A percentile compares a stretch with the other conserved stretches of the same genome.
phyloP scores from a whole-genome alignment of 1,284 basidiomycete genomes.

The Apiotrichum domesticum region DNA sequence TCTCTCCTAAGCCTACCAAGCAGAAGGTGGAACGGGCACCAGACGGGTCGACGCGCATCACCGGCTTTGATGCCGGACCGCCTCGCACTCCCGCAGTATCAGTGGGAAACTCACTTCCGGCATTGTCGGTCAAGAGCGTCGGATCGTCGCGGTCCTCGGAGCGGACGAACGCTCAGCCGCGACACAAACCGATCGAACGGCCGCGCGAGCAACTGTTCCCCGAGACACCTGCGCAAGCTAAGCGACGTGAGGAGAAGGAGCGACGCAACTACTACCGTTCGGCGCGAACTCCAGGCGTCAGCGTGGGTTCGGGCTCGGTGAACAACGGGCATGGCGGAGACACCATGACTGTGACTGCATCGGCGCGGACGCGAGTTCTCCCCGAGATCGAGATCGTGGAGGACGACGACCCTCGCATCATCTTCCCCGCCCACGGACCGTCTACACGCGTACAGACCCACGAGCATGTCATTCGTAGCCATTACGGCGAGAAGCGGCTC shows the following conservation, averaged over 20 bases:
- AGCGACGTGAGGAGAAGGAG: constrained; percentile 40
- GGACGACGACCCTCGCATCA: constrained; percentile 42
- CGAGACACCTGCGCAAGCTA: constrained; percentile 42
- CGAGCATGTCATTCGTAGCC: constrained; percentile 24
- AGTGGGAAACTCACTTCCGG: not conserved
- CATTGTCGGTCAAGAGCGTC: constrained; percentile 2
- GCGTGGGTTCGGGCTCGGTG: too few species aligned
- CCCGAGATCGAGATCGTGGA: constrained; percentile 45
- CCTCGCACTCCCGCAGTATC: constrained; percentile 5
- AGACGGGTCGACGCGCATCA: constrained; percentile 30
- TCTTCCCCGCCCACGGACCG: constrained; percentile 33
- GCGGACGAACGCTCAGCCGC: not conserved
- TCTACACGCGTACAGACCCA: constrained; percentile 32
- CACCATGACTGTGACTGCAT: not conserved
- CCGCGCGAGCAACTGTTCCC: constrained; percentile 39
- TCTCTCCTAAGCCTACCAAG: constrained; percentile 2
- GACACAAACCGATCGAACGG: constrained; percentile 28
- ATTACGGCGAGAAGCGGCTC: not conserved
- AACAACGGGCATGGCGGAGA: not conserved
- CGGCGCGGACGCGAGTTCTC: constrained; percentile 24
- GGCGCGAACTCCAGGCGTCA: not conserved
- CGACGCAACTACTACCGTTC: constrained; percentile 11
- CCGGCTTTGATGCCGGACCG: constrained; percentile 32
- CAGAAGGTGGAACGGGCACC: constrained; percentile 21
- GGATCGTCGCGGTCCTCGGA: constrained; percentile 10